phyloP scores from a whole-genome alignment of 2,329 filamentous ascomycete genomes.

The Phoma sp. region DNA sequence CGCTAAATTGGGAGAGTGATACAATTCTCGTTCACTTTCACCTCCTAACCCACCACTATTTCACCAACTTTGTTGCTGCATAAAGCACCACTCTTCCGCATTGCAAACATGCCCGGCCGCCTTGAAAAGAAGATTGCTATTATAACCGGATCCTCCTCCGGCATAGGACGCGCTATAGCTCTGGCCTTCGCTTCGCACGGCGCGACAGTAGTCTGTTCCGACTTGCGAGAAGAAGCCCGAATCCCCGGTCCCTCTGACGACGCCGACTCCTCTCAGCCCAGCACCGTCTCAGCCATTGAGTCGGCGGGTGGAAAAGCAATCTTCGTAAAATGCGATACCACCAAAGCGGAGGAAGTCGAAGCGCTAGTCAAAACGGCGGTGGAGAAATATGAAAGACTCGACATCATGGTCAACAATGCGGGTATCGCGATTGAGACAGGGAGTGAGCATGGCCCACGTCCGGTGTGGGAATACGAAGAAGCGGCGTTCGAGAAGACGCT shows the following conservation, averaged over 20 bases:
- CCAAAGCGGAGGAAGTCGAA: constrained; percentile 51
- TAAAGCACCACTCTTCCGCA: neutral
- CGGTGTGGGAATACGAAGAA: constrained; percentile 57
- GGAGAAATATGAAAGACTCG: constrained; percentile 57
- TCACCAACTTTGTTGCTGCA: too few relatives aligned
- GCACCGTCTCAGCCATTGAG: constrained; percentile 40
- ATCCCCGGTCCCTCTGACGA: constrained; percentile 16
- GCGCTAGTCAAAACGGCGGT: constrained; percentile 50
- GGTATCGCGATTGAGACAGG: constrained; percentile 54
- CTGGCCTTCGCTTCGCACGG: constrained; percentile 41
- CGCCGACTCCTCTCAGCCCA: constrained; percentile 23
- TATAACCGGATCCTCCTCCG: constrained; percentile 43
- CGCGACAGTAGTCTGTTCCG: constrained; percentile 40
- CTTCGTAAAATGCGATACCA: constrained; percentile 53
- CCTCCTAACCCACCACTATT: too few relatives aligned
- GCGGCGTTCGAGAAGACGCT: constrained; percentile 53
- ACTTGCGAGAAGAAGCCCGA: constrained; percentile 32
- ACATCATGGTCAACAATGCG: constrained; percentile 54
- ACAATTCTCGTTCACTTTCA: too few relatives aligned
- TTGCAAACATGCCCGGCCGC: constrained; percentile 17
- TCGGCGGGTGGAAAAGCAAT: constrained; percentile 40
- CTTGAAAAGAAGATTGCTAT: constrained; percentile 40
- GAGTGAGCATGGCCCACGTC: constrained; percentile 25
- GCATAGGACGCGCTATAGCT: constrained; percentile 45
- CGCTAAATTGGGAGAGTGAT: too few relatives aligned